Conservation (phyloP, 495 filamentous ascomycete genomes). For the Hypoxylon crocopeplum region DNA sequence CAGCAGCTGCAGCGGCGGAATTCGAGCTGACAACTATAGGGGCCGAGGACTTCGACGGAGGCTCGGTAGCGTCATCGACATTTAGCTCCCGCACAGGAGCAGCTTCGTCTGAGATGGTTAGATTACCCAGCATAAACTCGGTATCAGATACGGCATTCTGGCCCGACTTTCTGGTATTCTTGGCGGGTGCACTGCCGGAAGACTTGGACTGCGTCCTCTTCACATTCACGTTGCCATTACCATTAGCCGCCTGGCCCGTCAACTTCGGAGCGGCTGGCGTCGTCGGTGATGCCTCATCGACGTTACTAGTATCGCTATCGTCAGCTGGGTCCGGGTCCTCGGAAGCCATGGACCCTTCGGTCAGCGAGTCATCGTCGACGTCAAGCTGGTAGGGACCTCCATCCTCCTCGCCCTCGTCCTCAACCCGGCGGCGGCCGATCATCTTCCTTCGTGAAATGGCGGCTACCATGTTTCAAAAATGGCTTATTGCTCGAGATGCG, state of each 20-base stretch:
- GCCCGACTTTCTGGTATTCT: slow-evolving; percentile 48
- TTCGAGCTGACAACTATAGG: slow-evolving; percentile 57
- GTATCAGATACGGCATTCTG: slow-evolving; percentile 67
- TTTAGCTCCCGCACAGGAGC: slow-evolving; percentile 64
- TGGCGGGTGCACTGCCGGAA: slow-evolving; percentile 35
- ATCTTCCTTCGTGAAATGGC: slow-evolving; percentile 70
- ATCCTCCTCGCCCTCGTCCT: slow-evolving; percentile 82
- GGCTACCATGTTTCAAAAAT: slow-evolving; percentile 61
- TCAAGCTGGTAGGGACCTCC: slow-evolving; percentile 70
- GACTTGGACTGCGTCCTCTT: slow-evolving; percentile 44
- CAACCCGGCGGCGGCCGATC: slow-evolving; percentile 75
- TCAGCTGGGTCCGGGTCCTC: slow-evolving; percentile 79
- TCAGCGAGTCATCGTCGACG: slow-evolving; percentile 81
- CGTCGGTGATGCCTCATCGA: slow-evolving; percentile 65
- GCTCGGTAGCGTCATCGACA: slow-evolving; percentile 65
- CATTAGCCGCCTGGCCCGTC: slow-evolving; percentile 48
- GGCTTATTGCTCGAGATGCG: slow-evolving; percentile 13
- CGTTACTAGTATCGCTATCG: slow-evolving; percentile 76
- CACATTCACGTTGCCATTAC: slow-evolving; percentile 49
- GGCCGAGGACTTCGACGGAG: slow-evolving; percentile 43
- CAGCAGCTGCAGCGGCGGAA: slow-evolving; percentile 33
- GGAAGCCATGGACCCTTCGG: slow-evolving; percentile 76
- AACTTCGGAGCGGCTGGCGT: slow-evolving; percentile 49
- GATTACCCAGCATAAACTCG: slow-evolving; percentile 85
- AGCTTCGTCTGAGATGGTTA: slow-evolving; percentile 68